Base-by-base conservation (phyloP, 2,329 filamentous ascomycete genomes). In the Lasiodiplodia sp. region DNA sequence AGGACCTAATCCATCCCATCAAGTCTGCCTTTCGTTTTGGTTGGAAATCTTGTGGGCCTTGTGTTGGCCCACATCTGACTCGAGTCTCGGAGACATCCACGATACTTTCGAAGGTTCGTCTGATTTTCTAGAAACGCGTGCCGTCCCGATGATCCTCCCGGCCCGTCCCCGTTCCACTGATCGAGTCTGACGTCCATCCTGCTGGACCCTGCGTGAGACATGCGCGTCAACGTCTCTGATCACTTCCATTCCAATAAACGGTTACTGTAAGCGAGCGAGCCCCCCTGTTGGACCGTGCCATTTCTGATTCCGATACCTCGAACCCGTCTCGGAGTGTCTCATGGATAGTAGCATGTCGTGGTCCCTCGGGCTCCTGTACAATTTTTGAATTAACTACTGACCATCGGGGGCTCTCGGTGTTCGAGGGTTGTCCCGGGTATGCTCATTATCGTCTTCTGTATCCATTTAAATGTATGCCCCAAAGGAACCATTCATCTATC, bases 371-470 rank as follows among this genome's bases (percentile, higher is more conserved):
- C 16, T 18, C 14, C 60, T 38, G 47, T 64, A 38, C 60, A 64
- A 64, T 25, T n/a, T 58, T 21, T 64, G n/a, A 38, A 64, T 64
- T 64, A 25, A 52, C 12, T 38, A 18, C 47, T 64, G 25, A 16
- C n/a, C 44, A 23, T 38, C 25, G 18, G 14, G 44, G 47, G 12
- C 31, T 25, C 10, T 6, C n/a, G 25, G 47, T 52, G 10, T 25
- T n/a, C 10, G 28, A 52, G 25, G 5, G 11, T 38, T 52, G 28
- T 25, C 47, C 31, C 31, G 2, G 60, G 11, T 25, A 64, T 64
- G 12, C n/a, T 53, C 60, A 53, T 64, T 37, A 52, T 25, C 47
- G 18, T 38, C 40, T 37, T 12, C 47, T 63, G 10, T n/a, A 34
- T 63, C 18, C 40, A 37, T 16, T n/a, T n/a, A 21, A 37, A 64